Percentiles rank a stretch among this genome's conserved stretches.
Conservation (phyloP, 805 yeast species). For the Tetrapisispora iriomotensis region DNA sequence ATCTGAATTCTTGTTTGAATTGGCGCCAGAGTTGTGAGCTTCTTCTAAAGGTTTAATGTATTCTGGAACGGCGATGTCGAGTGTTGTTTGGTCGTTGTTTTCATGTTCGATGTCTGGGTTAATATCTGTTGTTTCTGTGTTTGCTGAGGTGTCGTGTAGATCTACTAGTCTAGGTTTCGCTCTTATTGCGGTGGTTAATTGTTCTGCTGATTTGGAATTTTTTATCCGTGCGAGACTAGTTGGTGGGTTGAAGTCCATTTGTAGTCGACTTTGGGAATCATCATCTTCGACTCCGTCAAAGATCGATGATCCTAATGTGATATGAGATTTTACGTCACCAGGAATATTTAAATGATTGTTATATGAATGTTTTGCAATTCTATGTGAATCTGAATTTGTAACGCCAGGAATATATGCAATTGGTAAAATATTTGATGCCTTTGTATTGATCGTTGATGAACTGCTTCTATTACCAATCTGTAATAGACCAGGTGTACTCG, state of each 20-base stretch:
- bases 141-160: too few species aligned
- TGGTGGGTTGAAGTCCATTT: too few species aligned
- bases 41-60: background rate
- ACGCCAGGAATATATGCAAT: constrained; percentile 94
- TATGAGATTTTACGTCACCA: constrained; percentile 26
- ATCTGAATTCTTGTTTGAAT: background rate
- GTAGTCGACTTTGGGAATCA: too few species aligned
- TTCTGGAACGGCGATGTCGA: background rate
- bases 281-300: constrained; percentile 32
- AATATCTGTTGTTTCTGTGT: too few species aligned
- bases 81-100: constrained; percentile 16
- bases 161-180: constrained; percentile 62
- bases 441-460: constrained; percentile 61
- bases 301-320: constrained; percentile 35
- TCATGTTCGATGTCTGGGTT: too few species aligned
- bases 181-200: constrained; percentile 57
- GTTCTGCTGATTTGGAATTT: background rate
- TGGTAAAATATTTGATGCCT: constrained; percentile 82
- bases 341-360: constrained; percentile 7
- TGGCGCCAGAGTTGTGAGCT: background rate
- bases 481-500: constrained; percentile 11
- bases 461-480: constrained; percentile 24
- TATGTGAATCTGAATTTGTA: constrained; percentile 28
- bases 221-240: too few species aligned
- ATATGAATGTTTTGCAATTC: background rate